Evolutionary conservation across 73 alveolate species (phyloP).

Genomic region (Symbiodinium pilosum): DNA sequence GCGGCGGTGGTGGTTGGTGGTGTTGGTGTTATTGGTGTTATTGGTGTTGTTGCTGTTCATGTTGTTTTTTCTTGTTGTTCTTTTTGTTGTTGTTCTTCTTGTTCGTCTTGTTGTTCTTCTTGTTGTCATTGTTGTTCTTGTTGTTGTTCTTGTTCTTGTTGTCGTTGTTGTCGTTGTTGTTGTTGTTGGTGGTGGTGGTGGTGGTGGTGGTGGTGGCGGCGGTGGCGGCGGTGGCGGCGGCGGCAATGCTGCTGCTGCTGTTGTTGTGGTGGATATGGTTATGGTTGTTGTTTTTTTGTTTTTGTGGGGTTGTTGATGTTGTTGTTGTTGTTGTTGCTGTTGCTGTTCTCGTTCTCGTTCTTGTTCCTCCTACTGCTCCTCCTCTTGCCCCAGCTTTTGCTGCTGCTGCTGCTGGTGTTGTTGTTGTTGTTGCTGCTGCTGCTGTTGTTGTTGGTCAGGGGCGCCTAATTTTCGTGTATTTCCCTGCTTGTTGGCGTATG

Average conservation of each 20-base stretch:
- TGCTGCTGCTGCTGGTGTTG: neutral
- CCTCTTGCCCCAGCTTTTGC: neutral
- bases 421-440: slow-evolving; percentile 8
- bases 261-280: neutral
- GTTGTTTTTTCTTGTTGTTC: slow-evolving; percentile 1
- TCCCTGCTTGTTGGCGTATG: too few relatives aligned
- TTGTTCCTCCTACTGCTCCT: neutral
- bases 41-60: neutral
- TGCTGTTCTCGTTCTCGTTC: neutral
- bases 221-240: neutral
- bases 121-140: neutral
- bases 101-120: neutral
- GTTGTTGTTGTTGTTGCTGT: neutral
- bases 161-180: neutral
- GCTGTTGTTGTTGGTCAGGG: neutral
- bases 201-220: neutral
- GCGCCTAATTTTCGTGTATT: neutral
- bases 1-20: neutral
- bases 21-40: neutral
- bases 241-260: neutral
- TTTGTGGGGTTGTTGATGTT: neutral
- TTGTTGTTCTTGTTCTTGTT: neutral
- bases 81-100: neutral
- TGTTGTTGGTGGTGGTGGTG: too few relatives aligned
- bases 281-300: neutral